Evolutionary conservation across 192 early-diverging fungal genomes (phyloP).

Genomic region (Nowakowskiella sp.): DNA sequence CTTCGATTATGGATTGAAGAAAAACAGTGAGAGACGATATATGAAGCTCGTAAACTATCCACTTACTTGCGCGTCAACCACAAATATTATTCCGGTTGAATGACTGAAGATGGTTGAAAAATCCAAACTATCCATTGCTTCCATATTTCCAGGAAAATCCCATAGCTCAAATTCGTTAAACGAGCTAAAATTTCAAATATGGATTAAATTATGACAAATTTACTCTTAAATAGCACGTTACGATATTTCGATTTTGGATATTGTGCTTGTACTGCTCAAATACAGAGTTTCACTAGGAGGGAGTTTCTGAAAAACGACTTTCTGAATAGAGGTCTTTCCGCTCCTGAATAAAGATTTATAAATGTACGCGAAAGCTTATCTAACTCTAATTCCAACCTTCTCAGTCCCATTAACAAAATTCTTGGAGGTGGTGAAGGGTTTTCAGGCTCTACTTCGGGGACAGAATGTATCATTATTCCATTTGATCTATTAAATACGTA

Average conservation of each 20-base stretch:
- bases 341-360: conserved; percentile 53
- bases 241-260: conserved; percentile 60
- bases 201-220: conserved; percentile 3
- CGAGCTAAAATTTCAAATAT: conserved; percentile 33
- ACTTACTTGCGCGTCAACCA: conserved; percentile 86
- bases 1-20: conserved; percentile 16
- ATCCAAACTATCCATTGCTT: conserved; percentile 61
- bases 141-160: conserved; percentile 87
- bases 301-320: conserved; percentile 84
- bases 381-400: too few relatives aligned
- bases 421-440: too few relatives aligned
- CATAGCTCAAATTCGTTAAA: conserved; percentile 82
- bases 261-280: conserved; percentile 70
- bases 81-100: conserved; percentile 74
- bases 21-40: background rate
- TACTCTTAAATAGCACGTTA: conserved; percentile 13
- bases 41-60: background rate
- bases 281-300: conserved; percentile 79
- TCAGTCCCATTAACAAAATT: background rate
- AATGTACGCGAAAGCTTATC: too few relatives aligned
- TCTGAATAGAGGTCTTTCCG: conserved; percentile 79
- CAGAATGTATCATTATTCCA: too few relatives aligned
- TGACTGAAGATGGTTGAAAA: conserved; percentile 16
- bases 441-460: too few relatives aligned
- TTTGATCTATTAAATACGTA: too few relatives aligned